Conservation (phyloP, 495 filamentous ascomycete species). For the Apodospora peruviana region DNA sequence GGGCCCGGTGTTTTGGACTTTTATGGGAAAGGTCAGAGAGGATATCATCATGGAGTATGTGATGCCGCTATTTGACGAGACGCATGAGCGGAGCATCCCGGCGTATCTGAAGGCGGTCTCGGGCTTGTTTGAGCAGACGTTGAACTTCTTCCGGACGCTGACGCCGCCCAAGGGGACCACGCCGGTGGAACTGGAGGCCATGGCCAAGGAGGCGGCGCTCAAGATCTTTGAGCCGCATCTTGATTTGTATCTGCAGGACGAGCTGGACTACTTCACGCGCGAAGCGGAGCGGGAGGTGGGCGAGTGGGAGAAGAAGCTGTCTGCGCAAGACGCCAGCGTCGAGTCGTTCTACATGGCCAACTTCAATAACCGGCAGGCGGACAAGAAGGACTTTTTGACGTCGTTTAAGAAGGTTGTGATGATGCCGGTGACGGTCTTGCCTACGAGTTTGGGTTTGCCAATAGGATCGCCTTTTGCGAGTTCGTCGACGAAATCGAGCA, state of each 20-base stretch:
- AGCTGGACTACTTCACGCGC: slow-evolving; percentile 77
- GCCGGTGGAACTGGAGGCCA: slow-evolving; percentile 21
- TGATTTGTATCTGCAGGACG: slow-evolving; percentile 88
- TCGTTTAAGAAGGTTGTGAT: slow-evolving; percentile 99
- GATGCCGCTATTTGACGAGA: slow-evolving; percentile 81
- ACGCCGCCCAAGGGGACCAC: slow-evolving; percentile 42
- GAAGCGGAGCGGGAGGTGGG: slow-evolving; percentile 69
- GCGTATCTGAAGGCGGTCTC: slow-evolving; percentile 83
- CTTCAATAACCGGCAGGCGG: slow-evolving; percentile 78
- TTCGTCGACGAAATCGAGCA: slow-evolving; percentile 31
- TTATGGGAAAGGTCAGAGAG: slow-evolving; percentile 76
- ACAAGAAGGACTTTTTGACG: slow-evolving; percentile 91
- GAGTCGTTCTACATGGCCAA: slow-evolving; percentile 95
- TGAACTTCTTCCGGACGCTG: slow-evolving; percentile 67
- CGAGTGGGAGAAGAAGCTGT: slow-evolving; percentile 86
- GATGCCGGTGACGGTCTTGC: slow-evolving; percentile 91
- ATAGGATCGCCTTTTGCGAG: slow-evolving; percentile 35
- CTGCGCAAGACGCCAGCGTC: slow-evolving; percentile 82
- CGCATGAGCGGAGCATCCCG: slow-evolving; percentile 69
- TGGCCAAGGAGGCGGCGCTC: slow-evolving; percentile 56
- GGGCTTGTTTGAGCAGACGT: slow-evolving; percentile 76
- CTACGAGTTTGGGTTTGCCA: slow-evolving; percentile 41
- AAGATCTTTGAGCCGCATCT: slow-evolving; percentile 85
- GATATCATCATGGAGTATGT: slow-evolving; percentile 84
- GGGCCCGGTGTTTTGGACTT: slow-evolving; percentile 64